These are phyloP conservation scores for Colletotrichum truncatum DNA, from an alignment of 2,329 filamentous ascomycete species.

Conservation along the genomic window DNA sequence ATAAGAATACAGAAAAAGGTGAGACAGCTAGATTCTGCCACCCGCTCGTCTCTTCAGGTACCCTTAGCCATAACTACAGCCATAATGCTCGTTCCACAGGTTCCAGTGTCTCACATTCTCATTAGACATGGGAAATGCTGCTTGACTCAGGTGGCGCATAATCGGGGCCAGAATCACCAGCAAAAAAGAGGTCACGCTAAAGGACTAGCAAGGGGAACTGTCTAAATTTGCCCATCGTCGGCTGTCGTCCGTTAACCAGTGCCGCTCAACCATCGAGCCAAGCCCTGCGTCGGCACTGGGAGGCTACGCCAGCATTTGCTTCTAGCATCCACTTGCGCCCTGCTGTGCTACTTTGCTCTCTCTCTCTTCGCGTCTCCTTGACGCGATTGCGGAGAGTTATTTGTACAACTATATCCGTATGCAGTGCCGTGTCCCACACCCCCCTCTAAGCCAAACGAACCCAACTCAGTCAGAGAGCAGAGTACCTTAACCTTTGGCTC, in stretches of 20 bases:
- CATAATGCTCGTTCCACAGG: constrained; percentile 1
- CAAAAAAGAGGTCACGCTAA: constrained; percentile 2
- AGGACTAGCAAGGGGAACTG: constrained; percentile 5
- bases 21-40: neutral
- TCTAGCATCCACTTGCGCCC: constrained; percentile 5
- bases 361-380: neutral
- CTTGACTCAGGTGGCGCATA: constrained; percentile 16
- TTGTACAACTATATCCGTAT: neutral
- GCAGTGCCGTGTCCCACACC: neutral
- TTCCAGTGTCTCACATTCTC: constrained; percentile 10
- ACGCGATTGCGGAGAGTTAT: constrained; percentile 5
- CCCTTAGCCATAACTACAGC: neutral
- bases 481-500: constrained; percentile 2
- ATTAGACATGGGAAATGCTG: constrained; percentile 3
- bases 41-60: neutral
- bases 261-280: neutral
- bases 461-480: neutral
- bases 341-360: neutral
- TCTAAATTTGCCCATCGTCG: neutral
- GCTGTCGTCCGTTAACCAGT: neutral
- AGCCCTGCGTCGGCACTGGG: neutral
- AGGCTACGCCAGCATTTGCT: neutral
- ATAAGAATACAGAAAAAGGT: too few relatives aligned
- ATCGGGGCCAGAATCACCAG: neutral
- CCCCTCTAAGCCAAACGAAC: too few relatives aligned